A percentile compares a stretch with the other conserved stretches of the same genome.
These are phyloP conservation scores for Agastache rugosa DNA, from an alignment of 257 asterid species.

Conservation along the genomic window DNA sequence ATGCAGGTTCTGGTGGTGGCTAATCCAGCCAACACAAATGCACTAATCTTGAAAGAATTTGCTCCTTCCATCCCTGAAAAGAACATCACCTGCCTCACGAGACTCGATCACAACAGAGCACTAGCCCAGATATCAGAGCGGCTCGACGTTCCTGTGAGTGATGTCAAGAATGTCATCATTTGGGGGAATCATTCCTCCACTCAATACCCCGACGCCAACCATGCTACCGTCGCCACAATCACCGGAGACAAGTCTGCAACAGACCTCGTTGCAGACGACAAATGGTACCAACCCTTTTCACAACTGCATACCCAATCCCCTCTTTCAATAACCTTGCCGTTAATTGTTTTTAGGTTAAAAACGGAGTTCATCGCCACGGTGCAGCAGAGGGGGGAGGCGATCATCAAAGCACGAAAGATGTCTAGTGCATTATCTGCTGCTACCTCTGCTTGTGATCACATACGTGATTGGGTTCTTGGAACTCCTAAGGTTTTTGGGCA, in stretches of 20 bases:
- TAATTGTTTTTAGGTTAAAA: conserved; percentile 45
- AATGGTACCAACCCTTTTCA: conserved; percentile 62
- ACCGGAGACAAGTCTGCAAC: conserved; percentile 49
- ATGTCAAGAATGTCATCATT: conserved; percentile 74
- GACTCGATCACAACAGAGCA: conserved; percentile 88
- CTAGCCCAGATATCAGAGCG: conserved; percentile 66
- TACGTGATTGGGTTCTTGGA: conserved; percentile 82
- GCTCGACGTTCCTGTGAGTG: conserved; percentile 61
- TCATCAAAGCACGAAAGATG: conserved; percentile 71
- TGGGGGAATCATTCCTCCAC: conserved; percentile 97
- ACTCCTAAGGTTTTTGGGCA: conserved; percentile 69
- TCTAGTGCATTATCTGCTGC: conserved; percentile 93
- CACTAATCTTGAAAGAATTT: conserved; percentile 72
- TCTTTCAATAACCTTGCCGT: too few relatives aligned
- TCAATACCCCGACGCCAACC: conserved; percentile 83
- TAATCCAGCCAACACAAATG: conserved; percentile 88
- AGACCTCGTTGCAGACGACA: conserved; percentile 59
- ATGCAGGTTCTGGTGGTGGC: conserved; percentile 81
- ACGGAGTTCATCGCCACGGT: conserved; percentile 66
- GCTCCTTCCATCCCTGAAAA: conserved; percentile 73
- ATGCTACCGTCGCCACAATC: conserved; percentile 55
- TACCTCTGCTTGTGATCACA: conserved; percentile 85
- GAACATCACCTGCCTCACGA: conserved; percentile 82
- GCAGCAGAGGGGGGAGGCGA: conserved; percentile 73
- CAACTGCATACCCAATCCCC: too few relatives aligned